A percentile compares a stretch with the other conserved stretches of the same genome.
phyloP scores from a whole-genome alignment of 441 rosid species.

The Adansonia rubrostipa region DNA sequence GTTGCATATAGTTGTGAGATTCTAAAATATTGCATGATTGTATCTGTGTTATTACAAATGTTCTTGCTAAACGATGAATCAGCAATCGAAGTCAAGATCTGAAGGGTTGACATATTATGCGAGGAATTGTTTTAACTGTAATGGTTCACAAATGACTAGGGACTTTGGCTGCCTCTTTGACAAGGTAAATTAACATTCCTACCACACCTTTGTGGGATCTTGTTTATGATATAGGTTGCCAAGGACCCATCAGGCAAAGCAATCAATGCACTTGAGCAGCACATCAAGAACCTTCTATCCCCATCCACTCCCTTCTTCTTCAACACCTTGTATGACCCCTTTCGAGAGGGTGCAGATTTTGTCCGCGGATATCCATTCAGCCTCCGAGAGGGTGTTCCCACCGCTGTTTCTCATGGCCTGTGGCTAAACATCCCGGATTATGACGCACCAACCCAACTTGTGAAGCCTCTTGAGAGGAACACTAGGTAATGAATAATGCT shows the following conservation, averaged over 20 bases:
- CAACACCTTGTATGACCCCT: constrained; percentile 95
- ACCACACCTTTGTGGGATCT: constrained; percentile 4
- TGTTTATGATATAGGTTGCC: constrained; percentile 52
- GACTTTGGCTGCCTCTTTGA: not conserved
- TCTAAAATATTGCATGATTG: not conserved
- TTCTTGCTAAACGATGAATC: not conserved
- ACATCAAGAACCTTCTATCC: constrained; percentile 75
- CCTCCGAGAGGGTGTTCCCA: constrained; percentile 87
- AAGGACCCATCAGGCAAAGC: constrained; percentile 86
- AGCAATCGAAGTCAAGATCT: not conserved
- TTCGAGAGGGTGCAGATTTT: constrained; percentile 87
- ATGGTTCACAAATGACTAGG: not conserved
- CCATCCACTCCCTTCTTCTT: constrained; percentile 93
- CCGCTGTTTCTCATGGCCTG: constrained; percentile 97
- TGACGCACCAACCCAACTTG: constrained; percentile 96
- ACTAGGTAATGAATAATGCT: constrained; percentile 46
- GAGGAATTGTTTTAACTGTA: not conserved
- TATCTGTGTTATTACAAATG: not conserved
- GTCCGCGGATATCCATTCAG: constrained; percentile 98
- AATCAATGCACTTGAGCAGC: constrained; percentile 88
- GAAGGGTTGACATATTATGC: not conserved
- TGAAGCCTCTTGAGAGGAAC: constrained; percentile 91
- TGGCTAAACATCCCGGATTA: constrained; percentile 99
- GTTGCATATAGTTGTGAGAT: constrained; percentile 28
- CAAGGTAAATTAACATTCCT: not conserved